Percentiles rank a stretch among this genome's conserved stretches.
phyloP scores from a whole-genome alignment of 1,284 basidiomycete genomes.

The Cryptococcus hybrid region DNA sequence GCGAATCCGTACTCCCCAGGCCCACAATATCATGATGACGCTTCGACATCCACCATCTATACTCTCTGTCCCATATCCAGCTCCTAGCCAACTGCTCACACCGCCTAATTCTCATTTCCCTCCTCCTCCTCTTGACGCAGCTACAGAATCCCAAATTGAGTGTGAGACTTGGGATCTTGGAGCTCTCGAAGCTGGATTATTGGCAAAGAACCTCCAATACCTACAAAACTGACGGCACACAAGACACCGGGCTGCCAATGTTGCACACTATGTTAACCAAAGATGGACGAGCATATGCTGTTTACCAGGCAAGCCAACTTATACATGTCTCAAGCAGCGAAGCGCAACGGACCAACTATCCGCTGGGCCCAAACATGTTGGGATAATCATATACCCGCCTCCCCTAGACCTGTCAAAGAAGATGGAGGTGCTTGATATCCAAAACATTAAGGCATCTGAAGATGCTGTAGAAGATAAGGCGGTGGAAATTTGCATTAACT shows the following conservation, averaged over 20 bases:
- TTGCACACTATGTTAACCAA: conserved; percentile 45
- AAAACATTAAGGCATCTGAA: conserved; percentile 26
- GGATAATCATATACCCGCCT: conserved; percentile 19
- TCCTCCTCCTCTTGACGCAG: conserved; percentile 41
- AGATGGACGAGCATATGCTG: conserved; percentile 50
- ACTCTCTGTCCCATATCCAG: conserved; percentile 36
- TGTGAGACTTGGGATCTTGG: conserved; percentile 42
- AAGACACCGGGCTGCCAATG: conserved; percentile 28
- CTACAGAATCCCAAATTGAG: conserved; percentile 40
- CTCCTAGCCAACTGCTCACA: conserved; percentile 30
- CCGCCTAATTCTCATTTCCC: conserved; percentile 37
- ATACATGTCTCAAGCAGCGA: conserved; percentile 5
- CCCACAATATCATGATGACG: conserved; percentile 35
- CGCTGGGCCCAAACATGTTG: conserved; percentile 15
- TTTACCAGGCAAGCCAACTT: conserved; percentile 28
- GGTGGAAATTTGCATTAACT: conserved; percentile 65
- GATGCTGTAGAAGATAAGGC: conserved; percentile 59
- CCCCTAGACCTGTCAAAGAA: conserved; percentile 6
- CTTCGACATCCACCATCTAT: conserved; percentile 39
- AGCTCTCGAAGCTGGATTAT: conserved; percentile 29
- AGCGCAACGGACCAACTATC: conserved; percentile 6
- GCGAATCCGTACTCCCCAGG: conserved; percentile 25
- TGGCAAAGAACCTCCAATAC: conserved; percentile 15
- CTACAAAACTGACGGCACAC: conserved; percentile 17
- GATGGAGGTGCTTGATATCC: conserved; percentile 47